phyloP scores from a whole-genome alignment of 495 filamentous ascomycete genomes.

The Opeltia flavorubescens region DNA sequence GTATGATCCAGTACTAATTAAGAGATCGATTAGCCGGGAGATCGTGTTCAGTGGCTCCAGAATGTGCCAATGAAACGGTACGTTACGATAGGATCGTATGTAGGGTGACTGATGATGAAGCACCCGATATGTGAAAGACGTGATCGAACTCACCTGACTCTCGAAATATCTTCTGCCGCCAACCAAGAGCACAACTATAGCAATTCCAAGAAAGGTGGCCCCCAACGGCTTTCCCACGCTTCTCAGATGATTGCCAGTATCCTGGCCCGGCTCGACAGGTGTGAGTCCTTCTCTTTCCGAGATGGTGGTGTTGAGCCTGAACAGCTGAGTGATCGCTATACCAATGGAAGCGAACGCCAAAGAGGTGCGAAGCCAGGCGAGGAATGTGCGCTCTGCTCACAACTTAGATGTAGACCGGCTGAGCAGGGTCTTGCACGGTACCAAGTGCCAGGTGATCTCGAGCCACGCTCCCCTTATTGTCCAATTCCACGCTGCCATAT shows the following conservation, averaged over 20 bases:
- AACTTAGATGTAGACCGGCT: background rate
- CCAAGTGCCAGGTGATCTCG: conserved; percentile 89
- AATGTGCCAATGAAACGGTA: too few relatives aligned
- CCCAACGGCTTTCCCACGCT: conserved; percentile 86
- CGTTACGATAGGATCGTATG: too few relatives aligned
- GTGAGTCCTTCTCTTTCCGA: conserved; percentile 19
- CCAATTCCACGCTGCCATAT: conserved; percentile 74
- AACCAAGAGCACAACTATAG: conserved; percentile 70
- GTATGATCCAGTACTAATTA: conserved; percentile 67
- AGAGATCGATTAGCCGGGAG: conserved; percentile 9
- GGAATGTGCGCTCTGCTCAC: conserved; percentile 78
- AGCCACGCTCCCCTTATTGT: conserved; percentile 94
- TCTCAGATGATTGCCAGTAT: conserved; percentile 36
- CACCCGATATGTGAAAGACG: background rate
- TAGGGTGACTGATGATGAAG: too few relatives aligned
- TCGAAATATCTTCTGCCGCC: conserved; percentile 62
- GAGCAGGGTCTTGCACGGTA: conserved; percentile 26
- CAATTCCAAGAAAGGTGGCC: conserved; percentile 78
- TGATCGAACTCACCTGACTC: conserved; percentile 23
- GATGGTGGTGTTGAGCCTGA: conserved; percentile 71
- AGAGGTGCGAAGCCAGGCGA: conserved; percentile 92
- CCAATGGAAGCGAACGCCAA: conserved; percentile 93
- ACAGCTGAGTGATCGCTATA: conserved; percentile 90
- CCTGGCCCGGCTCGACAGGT: conserved; percentile 8
- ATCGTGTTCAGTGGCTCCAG: background rate